These are phyloP conservation scores for Coemansia sp. DNA, from an alignment of 192 early-diverging fungal species.

Conservation along the genomic window DNA sequence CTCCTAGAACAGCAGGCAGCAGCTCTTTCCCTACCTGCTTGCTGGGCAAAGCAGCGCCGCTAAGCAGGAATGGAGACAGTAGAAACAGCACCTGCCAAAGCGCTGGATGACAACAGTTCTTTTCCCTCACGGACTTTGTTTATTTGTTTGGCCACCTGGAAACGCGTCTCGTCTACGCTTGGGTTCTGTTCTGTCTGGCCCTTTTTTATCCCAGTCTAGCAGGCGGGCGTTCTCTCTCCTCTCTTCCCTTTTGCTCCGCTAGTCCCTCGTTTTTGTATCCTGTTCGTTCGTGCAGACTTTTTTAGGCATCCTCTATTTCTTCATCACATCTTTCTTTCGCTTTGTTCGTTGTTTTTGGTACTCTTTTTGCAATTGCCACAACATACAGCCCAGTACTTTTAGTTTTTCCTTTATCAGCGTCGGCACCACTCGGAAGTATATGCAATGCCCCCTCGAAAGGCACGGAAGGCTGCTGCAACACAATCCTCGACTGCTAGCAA, in stretches of 20 bases:
- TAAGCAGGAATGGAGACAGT: too few species aligned
- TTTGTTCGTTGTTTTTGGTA: background rate
- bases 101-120: too few species aligned
- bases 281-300: background rate
- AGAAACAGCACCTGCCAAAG: too few species aligned
- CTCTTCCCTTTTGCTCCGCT: background rate
- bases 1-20: too few species aligned
- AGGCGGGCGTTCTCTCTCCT: slow-evolving; percentile 1
- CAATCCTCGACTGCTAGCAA: background rate
- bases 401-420: too few species aligned
- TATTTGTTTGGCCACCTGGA: background rate
- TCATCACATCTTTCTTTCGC: background rate
- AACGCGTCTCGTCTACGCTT: background rate
- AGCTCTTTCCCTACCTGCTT: too few species aligned
- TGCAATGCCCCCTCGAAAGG: slow-evolving; percentile 28
- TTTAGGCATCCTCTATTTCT: background rate
- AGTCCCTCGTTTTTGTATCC: slow-evolving; percentile 7
- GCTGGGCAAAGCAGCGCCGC: too few species aligned
- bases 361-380: background rate
- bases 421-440: too few species aligned
- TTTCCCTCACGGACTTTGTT: background rate
- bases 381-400: too few species aligned
- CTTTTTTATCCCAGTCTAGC: background rate
- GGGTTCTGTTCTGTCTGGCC: background rate
- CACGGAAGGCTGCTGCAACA: slow-evolving; percentile 7